Percentiles rank a stretch among this genome's conserved stretches.
Conservation (phyloP, 208 protist species). For the Trypanosomatidae sp. region DNA sequence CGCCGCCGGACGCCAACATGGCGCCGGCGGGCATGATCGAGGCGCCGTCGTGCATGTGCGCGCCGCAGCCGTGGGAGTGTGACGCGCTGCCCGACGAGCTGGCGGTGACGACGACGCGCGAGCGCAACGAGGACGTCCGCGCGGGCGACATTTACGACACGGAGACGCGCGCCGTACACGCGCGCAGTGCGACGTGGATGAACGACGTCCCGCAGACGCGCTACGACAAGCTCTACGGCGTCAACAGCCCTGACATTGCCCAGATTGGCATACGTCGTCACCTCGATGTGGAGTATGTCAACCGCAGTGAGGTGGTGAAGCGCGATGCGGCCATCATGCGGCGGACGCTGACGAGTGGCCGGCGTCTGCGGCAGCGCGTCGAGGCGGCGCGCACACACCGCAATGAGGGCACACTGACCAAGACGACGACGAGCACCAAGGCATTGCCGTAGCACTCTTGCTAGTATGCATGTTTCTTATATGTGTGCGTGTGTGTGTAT, state of each 20-base stretch:
- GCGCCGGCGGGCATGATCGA: constrained; percentile 34
- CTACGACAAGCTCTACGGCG: constrained; percentile 80
- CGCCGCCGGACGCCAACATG: constrained; percentile 37
- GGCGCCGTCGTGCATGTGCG: constrained; percentile 67
- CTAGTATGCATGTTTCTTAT: too few relatives aligned
- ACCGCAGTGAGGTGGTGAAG: constrained; percentile 61
- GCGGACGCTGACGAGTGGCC: constrained; percentile 42
- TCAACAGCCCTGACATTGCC: constrained; percentile 68
- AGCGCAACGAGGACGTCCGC: constrained; percentile 67
- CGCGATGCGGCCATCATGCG: constrained; percentile 63
- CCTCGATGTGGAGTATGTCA: constrained; percentile 69
- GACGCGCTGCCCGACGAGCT: constrained; percentile 50
- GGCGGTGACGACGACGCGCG: constrained; percentile 21
- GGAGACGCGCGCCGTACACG: constrained; percentile 42
- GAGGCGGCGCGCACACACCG: constrained; percentile 65
- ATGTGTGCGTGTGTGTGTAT: too few relatives aligned
- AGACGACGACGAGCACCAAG: too few relatives aligned
- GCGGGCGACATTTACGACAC: constrained; percentile 78
- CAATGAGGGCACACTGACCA: constrained; percentile 37
- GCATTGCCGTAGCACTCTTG: too few relatives aligned
- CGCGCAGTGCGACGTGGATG: constrained; percentile 73
- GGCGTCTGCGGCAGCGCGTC: constrained; percentile 61
- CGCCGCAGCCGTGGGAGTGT: constrained; percentile 58
- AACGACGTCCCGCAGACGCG: constrained; percentile 82
- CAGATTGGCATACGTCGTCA: constrained; percentile 82